phyloP scores from a whole-genome alignment of 163 green algal species.

The Chlorella variabilis region DNA sequence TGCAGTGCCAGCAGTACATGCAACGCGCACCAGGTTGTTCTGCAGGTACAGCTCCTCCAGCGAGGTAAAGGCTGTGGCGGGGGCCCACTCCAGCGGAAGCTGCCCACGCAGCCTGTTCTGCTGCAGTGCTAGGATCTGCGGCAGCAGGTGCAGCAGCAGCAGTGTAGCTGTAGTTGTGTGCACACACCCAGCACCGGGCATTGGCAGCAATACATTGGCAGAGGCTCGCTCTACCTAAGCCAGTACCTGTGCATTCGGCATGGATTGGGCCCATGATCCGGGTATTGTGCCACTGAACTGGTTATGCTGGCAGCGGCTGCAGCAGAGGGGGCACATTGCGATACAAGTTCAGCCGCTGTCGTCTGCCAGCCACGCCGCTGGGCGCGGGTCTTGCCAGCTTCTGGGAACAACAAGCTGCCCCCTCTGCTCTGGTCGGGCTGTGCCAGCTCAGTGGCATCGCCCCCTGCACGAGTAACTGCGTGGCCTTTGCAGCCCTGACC shows the following conservation, averaged over 20 bases:
- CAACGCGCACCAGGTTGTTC: conserved; percentile 16
- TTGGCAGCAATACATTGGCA: not conserved
- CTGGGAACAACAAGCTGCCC: no score
- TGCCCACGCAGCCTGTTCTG: not conserved
- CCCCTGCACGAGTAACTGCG: no score
- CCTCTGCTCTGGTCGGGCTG: no score
- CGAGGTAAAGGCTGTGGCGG: not conserved
- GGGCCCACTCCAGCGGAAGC: conserved; percentile 1
- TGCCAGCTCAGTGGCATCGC: no score
- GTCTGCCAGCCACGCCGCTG: no score
- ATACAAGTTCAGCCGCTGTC: no score
- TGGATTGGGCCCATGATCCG: not conserved
- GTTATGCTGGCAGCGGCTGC: conserved; percentile 23
- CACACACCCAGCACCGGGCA: not conserved
- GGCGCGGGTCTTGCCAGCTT: no score
- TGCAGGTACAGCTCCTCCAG: conserved; percentile 33
- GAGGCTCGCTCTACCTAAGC: no score
- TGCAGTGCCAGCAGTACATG: no score
- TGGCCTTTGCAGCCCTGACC: no score
- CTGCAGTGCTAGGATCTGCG: conserved; percentile 8
- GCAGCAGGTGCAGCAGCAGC: not conserved
- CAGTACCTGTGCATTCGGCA: conserved; percentile 23
- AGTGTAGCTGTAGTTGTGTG: not conserved
- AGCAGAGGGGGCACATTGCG: not conserved
- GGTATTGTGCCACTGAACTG: conserved; percentile 33